phyloP scores from a whole-genome alignment of 225 moss, liverwort and hornwort genomes.

The Pseudoscleropodium purum region DNA sequence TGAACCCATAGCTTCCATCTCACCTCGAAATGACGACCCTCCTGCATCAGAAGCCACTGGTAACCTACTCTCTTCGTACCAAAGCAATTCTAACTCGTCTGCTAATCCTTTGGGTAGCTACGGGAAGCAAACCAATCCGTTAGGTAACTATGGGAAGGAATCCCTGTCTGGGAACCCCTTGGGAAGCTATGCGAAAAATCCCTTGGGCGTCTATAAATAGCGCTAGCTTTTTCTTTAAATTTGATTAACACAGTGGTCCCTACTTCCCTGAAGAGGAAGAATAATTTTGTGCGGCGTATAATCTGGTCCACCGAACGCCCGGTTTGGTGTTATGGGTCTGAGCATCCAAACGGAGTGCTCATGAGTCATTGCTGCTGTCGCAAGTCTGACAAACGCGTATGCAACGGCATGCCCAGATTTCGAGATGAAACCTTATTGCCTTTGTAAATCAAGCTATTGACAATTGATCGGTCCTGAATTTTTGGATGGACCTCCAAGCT shows the following conservation, averaged over 20 bases:
- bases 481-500: neutral
- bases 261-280: neutral
- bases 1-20: neutral
- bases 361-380: neutral
- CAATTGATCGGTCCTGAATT: constrained; percentile 5
- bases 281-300: constrained; percentile 20
- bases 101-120: constrained; percentile 24
- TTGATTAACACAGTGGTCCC: neutral
- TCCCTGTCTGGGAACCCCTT: constrained; percentile 1
- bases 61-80: neutral
- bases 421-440: neutral
- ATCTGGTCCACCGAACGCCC: neutral
- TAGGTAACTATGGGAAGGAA: constrained; percentile 18
- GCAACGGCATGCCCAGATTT: neutral
- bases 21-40: neutral
- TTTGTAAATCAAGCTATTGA: neutral
- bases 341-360: neutral
- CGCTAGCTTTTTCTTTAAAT: neutral
- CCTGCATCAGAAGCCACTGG: constrained; percentile 3
- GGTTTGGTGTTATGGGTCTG: neutral
- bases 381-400: neutral
- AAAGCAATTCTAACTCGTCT: neutral
- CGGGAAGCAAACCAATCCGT: constrained; percentile 7
- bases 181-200: constrained; percentile 28
- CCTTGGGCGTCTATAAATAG: constrained; percentile 24